These are phyloP conservation scores for Diaporthe amygdali DNA, from an alignment of 2,329 filamentous ascomycete genomes.

Conservation along the genomic window DNA sequence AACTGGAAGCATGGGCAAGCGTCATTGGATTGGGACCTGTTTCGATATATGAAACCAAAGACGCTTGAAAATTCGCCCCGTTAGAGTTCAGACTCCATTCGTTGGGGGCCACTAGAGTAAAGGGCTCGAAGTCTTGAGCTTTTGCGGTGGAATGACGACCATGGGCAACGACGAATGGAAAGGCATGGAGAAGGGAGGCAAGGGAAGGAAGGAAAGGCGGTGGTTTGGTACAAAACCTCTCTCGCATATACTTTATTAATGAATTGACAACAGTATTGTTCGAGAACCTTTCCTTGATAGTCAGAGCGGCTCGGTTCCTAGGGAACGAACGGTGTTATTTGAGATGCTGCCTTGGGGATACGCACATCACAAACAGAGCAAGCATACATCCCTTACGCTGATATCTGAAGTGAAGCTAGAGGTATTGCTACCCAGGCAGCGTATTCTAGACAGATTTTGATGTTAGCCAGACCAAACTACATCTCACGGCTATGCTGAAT, in stretches of 20 bases:
- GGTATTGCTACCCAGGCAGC: neutral
- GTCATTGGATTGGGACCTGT: neutral
- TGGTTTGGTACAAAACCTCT: conserved; percentile 11
- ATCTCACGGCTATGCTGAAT: too few relatives aligned
- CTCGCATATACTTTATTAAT: conserved; percentile 12
- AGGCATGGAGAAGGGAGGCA: neutral
- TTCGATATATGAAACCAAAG: neutral
- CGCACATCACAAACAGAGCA: neutral
- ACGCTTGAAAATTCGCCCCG: neutral
- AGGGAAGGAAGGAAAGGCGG: neutral
- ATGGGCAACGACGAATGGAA: neutral
- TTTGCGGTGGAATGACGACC: neutral
- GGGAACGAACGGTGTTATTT: neutral
- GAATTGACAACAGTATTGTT: conserved; percentile 13
- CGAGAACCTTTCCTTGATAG: neutral
- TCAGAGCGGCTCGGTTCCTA: neutral
- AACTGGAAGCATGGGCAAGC: neutral
- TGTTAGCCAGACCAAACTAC: neutral
- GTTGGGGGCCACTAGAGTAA: neutral
- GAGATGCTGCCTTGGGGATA: neutral
- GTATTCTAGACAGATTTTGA: neutral
- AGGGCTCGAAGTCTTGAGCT: neutral
- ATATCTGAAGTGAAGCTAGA: neutral
- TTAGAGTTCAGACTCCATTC: neutral
- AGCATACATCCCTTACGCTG: neutral